These are phyloP conservation scores for Wickerhamomyces subpelliculosus DNA, from an alignment of 805 yeast genomes.

Conservation along the genomic window DNA sequence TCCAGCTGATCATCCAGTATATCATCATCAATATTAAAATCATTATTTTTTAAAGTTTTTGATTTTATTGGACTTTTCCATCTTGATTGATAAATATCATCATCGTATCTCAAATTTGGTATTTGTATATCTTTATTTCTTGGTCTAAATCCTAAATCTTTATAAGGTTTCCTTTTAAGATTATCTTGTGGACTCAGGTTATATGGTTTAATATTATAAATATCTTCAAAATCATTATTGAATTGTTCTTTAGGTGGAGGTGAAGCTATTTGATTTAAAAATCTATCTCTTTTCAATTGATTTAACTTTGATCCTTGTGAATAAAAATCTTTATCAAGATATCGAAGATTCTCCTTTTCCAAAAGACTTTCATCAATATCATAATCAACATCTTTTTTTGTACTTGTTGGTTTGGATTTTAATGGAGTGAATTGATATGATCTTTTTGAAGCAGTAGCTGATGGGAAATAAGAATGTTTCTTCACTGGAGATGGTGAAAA, in stretches of 20 bases:
- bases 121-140: not conserved
- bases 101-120: not conserved
- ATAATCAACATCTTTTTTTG: no score
- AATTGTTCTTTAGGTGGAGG: no score
- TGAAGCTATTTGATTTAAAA: conserved; percentile 2
- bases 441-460: no score
- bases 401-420: no score
- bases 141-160: not conserved
- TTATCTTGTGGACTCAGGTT: not conserved
- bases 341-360: conserved; percentile 9
- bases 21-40: not conserved
- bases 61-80: not conserved
- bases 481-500: not conserved
- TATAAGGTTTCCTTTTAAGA: no score
- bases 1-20: no score
- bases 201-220: no score
- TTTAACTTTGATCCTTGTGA: conserved; percentile 4
- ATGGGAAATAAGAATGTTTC: no score
- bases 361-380: conserved; percentile 10
- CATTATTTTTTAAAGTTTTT: not conserved
- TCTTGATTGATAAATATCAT: no score
- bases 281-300: conserved; percentile 13
- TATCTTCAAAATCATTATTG: no score
- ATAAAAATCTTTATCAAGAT: conserved; percentile 10
- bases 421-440: no score